Evolutionary conservation across 805 yeast species (phyloP), one percentile per base, ranked within the genome.

Genomic region (Komagataella phaffii): DNA sequence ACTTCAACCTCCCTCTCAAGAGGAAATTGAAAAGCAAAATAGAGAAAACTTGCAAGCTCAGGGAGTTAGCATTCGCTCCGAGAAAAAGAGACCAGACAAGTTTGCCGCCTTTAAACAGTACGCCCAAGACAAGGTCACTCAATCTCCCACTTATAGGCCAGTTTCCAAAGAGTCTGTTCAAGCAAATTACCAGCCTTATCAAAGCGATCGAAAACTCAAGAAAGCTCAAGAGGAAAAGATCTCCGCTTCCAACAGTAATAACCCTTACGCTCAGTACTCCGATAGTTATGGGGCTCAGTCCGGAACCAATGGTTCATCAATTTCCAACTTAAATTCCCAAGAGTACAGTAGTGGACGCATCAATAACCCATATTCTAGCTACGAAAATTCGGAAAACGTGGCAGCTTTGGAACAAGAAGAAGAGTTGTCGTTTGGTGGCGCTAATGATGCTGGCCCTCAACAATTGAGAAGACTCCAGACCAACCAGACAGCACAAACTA

Each of bases 81-180:
- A 61, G 2, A 63, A 59, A 47, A 66, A 61, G 46, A 63, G 69
- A 53, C 67, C 68, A 55, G 68, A 70, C 55, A 68, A 71, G 54
- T 71, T 78, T 61, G 67, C 71, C 30, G 80, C 80, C 3, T 78
- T 76, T 55, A 67, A 72, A 1, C 67, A 69, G 23, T 73, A 65
- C 59, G 77, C 81, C 5, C 67, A 67, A 52, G 75, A 73, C 21
- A 66, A 64, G 50, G 60, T 63, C 3, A 59, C 62, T 43, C 45
- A 47, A 14, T 46, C n/a, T 45, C 30, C 30, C 12, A 50, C 55
- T 10, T 63, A 60, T 46, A 66, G 62, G 51, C 65, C 65, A 8
- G 59, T 56, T 44, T 18, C 52, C 2, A 53, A 53, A n/a, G 47
- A 51, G 24, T 48, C 19, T 10, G 19, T 44, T 7, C 23, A 44